Conservation (phyloP, 225 moss, liverwort and hornwort genomes). For the Asterella californica region DNA sequence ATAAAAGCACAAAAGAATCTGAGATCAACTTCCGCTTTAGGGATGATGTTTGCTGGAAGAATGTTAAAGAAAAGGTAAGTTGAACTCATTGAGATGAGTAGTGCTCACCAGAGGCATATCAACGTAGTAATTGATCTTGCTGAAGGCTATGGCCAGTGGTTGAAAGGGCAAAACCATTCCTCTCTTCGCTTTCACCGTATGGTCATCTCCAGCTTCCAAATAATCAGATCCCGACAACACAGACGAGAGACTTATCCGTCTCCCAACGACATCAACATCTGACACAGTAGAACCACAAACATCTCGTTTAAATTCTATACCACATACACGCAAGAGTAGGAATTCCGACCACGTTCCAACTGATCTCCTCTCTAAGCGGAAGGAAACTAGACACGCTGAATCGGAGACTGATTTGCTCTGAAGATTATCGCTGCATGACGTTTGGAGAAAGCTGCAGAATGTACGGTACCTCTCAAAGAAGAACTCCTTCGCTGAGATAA, state of each 20-base stretch:
- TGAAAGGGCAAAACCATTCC: conserved; percentile 90
- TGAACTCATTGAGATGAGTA: not conserved
- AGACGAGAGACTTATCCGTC: conserved; percentile 25
- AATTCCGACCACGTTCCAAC: not conserved
- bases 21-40: not conserved
- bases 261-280: conserved; percentile 10
- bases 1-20: too few relatives aligned
- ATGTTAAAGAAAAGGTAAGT: not conserved
- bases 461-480: conserved; percentile 11
- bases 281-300: not conserved
- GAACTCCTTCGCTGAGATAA: conserved; percentile 18
- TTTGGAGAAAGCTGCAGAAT: not conserved
- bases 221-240: conserved; percentile 33
- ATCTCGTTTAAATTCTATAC: not conserved
- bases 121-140: conserved; percentile 76
- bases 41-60: not conserved
- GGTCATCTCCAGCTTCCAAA: conserved; percentile 31
- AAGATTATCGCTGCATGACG: not conserved
- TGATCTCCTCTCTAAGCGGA: not conserved
- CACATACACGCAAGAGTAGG: not conserved
- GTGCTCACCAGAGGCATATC: conserved; percentile 80
- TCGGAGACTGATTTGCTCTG: too few relatives aligned
- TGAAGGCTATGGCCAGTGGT: conserved; percentile 71
- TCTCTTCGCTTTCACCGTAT: conserved; percentile 35
- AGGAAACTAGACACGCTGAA: too few relatives aligned